Evolutionary conservation across 2,329 filamentous ascomycete species (phyloP), one percentile per base, ranked within the genome.

Genomic region (Alternaria metachromatica): DNA sequence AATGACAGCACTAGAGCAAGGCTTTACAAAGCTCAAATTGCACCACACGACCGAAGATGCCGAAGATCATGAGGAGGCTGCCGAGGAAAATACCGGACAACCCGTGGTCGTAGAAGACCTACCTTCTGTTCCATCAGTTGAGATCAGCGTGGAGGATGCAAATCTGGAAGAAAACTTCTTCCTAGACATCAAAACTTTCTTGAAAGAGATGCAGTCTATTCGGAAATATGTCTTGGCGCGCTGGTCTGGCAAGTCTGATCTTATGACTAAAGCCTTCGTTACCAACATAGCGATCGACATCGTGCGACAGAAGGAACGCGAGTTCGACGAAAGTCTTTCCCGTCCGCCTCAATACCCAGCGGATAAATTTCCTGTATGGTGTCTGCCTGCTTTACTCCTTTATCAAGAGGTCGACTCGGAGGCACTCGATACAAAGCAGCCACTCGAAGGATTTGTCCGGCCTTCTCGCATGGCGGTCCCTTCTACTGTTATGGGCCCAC

Each of bases 81-180:
- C n/a, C 4, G 33, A 37, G 33, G 33, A 10, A 2, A 0, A 2
- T 37, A 37, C 0, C 2, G 33, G n/a, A 0, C 33, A 1, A 4
- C 33, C 33, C 33, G 1, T 37, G 0, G 2, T 10, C 1, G 33
- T 37, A 1, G 8, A 2, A 4, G 33, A 37, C 1, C 1, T 37
- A 15, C 33, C 33, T 1, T 37, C 33, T 10, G 33, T 37, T 8
- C 33, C 33, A n/a, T 0, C 15, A 37, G 33, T 37, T 1, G 33
- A 37, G 4, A 37, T 37, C 1, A 37, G 1, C 3, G 0, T 37
- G 15, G 1, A 37, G 15, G 33, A 37, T 0, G 33, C 0, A 15
- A 37, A 2, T 37, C 0, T 37, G 2, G 33, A 37, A 2, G 33
- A 37, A 37, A 4, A n/a, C 33, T 37, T 37, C 33, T 37, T 37